Percentiles rank a stretch among this genome's conserved stretches.
phyloP scores from a whole-genome alignment of 1,284 basidiomycete genomes.

The Fomitopsis betulina region DNA sequence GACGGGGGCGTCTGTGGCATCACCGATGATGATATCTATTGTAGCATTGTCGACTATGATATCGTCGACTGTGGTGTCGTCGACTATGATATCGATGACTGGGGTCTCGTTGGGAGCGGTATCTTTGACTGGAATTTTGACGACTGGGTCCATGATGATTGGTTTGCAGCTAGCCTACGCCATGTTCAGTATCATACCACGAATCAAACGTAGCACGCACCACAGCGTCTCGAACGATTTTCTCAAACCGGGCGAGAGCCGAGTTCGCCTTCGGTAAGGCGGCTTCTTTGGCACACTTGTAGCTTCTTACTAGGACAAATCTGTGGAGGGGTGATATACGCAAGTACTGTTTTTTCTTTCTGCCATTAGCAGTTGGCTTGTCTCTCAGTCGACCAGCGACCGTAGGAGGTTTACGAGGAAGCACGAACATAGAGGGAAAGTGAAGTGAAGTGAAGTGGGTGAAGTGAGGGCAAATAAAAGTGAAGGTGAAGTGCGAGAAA shows the following conservation, averaged over 20 bases:
- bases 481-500: background rate
- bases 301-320: background rate
- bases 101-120: no score
- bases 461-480: no score
- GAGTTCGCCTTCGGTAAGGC: background rate
- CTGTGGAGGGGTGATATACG: background rate
- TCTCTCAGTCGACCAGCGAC: background rate
- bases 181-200: background rate
- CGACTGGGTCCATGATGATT: no score
- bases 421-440: background rate
- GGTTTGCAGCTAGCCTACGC: no score
- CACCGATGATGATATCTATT: no score
- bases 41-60: no score
- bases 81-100: no score
- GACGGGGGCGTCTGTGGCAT: no score
- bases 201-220: background rate
- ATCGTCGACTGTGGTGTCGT: no score
- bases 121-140: no score
- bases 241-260: no score
- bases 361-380: background rate
- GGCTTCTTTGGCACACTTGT: background rate
- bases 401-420: background rate
- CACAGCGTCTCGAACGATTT: background rate
- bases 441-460: no score
- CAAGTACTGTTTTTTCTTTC: background rate